Percentiles rank a stretch among this genome's conserved stretches.
Evolutionary conservation across 2,329 filamentous ascomycete genomes (phyloP).

Genomic region (Neofusicoccum sp.): DNA sequence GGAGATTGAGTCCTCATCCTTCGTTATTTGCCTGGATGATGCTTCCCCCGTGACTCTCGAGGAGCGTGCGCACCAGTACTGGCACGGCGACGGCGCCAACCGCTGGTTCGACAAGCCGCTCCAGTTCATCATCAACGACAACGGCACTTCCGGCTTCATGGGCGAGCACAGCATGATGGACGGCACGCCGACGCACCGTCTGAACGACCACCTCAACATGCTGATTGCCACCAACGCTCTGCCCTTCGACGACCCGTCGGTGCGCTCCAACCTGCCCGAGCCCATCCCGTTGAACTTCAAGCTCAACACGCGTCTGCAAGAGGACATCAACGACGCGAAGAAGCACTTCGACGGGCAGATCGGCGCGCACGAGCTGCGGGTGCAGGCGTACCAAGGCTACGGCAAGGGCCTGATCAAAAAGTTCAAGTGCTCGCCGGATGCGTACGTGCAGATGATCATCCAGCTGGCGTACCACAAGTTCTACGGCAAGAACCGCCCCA

Average conservation of each 20-base stretch:
- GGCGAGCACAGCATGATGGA: slow-evolving; percentile 99
- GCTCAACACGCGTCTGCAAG: slow-evolving; percentile 68
- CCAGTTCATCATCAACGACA: slow-evolving; percentile 98
- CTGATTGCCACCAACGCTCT: slow-evolving; percentile 93
- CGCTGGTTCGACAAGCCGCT: slow-evolving; percentile 98
- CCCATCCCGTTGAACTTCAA: slow-evolving; percentile 76
- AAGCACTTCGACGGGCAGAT: slow-evolving; percentile 81
- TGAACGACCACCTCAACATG: slow-evolving; percentile 92
- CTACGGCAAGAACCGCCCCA: slow-evolving; percentile 96
- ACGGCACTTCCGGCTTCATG: slow-evolving; percentile 95
- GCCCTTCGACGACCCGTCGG: slow-evolving; percentile 73
- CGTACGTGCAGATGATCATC: slow-evolving; percentile 98
- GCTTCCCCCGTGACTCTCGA: slow-evolving; percentile 87
- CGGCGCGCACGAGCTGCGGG: slow-evolving; percentile 81
- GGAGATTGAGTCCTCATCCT: slow-evolving; percentile 83
- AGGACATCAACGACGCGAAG: slow-evolving; percentile 75
- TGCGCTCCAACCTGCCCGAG: slow-evolving; percentile 82
- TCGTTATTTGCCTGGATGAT: slow-evolving; percentile 91
- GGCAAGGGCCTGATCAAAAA: slow-evolving; percentile 99
- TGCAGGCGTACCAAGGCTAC: slow-evolving; percentile 95
- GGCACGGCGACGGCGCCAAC: slow-evolving; percentile 95
- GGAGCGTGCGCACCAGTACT: slow-evolving; percentile 94
- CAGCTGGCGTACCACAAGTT: slow-evolving; percentile 98
- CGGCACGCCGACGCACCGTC: slow-evolving; percentile 91
- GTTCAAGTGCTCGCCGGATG: slow-evolving; percentile 97